Evolutionary conservation across 2,329 filamentous ascomycete genomes (phyloP).

Genomic region (Alternaria infectoria): DNA sequence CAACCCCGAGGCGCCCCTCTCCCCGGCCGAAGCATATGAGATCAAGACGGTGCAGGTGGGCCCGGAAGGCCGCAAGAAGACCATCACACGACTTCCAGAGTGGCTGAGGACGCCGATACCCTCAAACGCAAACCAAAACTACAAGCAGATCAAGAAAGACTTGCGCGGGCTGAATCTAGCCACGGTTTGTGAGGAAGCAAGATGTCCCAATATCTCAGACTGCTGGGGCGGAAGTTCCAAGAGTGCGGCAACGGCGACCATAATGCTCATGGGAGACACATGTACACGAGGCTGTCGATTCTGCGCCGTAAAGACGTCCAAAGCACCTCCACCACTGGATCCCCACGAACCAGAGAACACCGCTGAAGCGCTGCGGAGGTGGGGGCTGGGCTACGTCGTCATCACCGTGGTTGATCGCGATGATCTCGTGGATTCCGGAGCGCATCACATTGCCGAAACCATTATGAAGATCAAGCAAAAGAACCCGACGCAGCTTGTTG

Average conservation of each 20-base stretch:
- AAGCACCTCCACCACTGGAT: conserved; percentile 79
- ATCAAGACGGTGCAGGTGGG: conserved; percentile 68
- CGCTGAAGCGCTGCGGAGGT: conserved; percentile 87
- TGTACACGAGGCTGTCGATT: conserved; percentile 96
- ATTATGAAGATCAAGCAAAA: conserved; percentile 88
- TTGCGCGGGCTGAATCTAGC: conserved; percentile 87
- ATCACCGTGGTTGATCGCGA: conserved; percentile 93
- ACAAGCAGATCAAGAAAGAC: conserved; percentile 94
- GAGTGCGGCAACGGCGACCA: conserved; percentile 90
- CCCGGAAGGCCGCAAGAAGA: conserved; percentile 66
- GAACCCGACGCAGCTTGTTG: conserved; percentile 75
- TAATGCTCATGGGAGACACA: conserved; percentile 99
- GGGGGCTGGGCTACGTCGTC: conserved; percentile 96
- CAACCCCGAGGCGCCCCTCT: conserved; percentile 51
- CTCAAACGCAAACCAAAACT: conserved; percentile 78
- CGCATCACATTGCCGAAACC: conserved; percentile 89
- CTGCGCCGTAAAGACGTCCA: conserved; percentile 92
- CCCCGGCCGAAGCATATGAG: conserved; percentile 62
- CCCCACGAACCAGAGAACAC: conserved; percentile 97
- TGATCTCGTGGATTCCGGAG: conserved; percentile 87
- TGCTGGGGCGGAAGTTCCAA: conserved; percentile 95
- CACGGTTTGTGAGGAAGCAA: conserved; percentile 96
- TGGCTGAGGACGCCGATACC: conserved; percentile 98
- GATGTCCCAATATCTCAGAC: conserved; percentile 96
- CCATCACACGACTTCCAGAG: conserved; percentile 77